Conservation (phyloP, 2,329 filamentous ascomycete species). For the Ploettnerulaceae sp. region DNA sequence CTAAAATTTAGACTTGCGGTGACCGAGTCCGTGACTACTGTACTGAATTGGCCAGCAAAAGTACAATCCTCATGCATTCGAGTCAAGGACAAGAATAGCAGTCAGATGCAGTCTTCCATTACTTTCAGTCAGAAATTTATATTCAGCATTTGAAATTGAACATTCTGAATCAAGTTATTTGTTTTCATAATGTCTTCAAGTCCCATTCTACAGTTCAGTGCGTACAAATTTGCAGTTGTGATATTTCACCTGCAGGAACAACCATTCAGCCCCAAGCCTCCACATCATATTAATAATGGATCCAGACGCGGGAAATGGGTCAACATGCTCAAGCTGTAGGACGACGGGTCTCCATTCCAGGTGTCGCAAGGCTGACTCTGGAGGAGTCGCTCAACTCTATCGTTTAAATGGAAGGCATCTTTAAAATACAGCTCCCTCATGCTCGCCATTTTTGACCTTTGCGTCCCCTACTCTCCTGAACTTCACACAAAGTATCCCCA, state of each 20-base stretch:
- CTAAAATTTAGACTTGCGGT: not conserved
- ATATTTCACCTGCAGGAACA: conserved; percentile 2
- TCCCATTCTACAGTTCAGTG: not conserved
- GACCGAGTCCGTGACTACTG: too few species aligned
- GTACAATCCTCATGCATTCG: not conserved
- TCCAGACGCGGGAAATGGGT: not conserved
- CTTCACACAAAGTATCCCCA: not conserved
- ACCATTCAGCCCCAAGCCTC: conserved; percentile 7
- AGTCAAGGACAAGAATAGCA: too few species aligned
- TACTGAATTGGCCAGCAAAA: conserved; percentile 1
- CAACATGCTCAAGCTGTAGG: not conserved
- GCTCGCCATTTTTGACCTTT: not conserved
- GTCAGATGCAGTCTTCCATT: too few species aligned
- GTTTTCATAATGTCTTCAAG: not conserved
- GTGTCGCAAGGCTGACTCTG: conserved; percentile 4
- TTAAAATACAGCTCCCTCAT: not conserved
- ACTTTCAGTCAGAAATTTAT: not conserved
- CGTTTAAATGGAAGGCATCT: not conserved
- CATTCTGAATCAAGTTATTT: not conserved
- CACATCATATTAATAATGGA: conserved; percentile 1
- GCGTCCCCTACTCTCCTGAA: not conserved
- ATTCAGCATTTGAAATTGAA: not conserved
- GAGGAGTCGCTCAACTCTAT: not conserved
- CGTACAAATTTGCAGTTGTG: not conserved
- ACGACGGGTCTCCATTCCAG: not conserved